Percentiles rank a stretch among this genome's conserved stretches.
Conservation (phyloP, 768 basidiomycete genomes). For the Suillus occidentalis region DNA sequence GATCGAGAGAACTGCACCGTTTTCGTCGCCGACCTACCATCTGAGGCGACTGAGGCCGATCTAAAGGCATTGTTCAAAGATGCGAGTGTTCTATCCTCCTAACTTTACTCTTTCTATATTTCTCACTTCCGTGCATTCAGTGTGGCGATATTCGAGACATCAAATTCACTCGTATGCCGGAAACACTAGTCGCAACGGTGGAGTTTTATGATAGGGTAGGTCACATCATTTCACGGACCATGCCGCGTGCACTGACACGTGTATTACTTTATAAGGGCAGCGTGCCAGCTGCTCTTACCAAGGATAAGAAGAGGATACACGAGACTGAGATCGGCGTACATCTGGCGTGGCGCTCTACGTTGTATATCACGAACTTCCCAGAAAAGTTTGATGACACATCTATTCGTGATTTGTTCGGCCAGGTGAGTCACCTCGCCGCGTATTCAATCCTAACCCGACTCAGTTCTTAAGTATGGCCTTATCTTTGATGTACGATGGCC, state of each 20-base stretch:
- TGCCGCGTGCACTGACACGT: constrained; percentile 2
- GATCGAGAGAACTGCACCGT: constrained; percentile 96
- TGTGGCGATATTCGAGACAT: constrained; percentile 87
- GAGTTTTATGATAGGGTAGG: constrained; percentile 72
- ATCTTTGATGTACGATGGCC: constrained; percentile 98
- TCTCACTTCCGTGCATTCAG: constrained; percentile 41
- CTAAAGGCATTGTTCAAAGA: constrained; percentile 81
- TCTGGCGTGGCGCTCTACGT: constrained; percentile 89
- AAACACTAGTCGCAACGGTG: constrained; percentile 74
- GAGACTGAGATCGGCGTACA: constrained; percentile 81
- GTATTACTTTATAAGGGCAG: constrained; percentile 51
- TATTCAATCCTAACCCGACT: constrained; percentile 7
- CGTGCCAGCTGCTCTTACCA: constrained; percentile 85
- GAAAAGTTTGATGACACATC: constrained; percentile 75
- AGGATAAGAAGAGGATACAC: constrained; percentile 87
- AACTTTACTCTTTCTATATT: neutral
- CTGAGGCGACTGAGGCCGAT: constrained; percentile 59
- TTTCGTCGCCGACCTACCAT: constrained; percentile 74
- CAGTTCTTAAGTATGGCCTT: constrained; percentile 66
- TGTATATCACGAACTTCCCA: constrained; percentile 96
- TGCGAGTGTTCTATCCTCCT: constrained; percentile 44
- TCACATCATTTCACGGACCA: neutral
- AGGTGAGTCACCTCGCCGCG: constrained; percentile 45
- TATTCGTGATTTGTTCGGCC: constrained; percentile 74
- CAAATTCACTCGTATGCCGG: constrained; percentile 65